These are phyloP conservation scores for Solanum piurae DNA, from an alignment of 257 asterid genomes.

Conservation along the genomic window DNA sequence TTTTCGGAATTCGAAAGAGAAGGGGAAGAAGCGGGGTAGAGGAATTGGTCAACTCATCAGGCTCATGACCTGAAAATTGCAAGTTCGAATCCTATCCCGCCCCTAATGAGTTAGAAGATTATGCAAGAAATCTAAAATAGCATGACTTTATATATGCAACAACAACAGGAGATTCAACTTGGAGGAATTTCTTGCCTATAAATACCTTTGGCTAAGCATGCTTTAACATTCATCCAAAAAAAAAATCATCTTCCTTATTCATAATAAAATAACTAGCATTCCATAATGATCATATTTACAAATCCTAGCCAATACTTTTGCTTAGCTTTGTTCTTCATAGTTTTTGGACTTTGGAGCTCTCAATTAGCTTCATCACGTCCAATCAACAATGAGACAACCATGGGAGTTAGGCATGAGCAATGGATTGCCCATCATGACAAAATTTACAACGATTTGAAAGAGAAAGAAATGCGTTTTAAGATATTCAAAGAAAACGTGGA, in stretches of 20 bases:
- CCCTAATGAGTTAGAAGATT: background rate
- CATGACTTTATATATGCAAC: background rate
- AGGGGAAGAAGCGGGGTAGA: background rate
- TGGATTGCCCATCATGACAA: slow-evolving; percentile 29
- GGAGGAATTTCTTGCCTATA: slow-evolving; percentile 10
- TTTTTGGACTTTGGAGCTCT: slow-evolving; percentile 7
- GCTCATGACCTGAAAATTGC: too few relatives aligned
- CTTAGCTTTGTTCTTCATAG: background rate
- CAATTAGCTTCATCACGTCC: slow-evolving; percentile 3
- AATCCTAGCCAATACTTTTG: background rate
- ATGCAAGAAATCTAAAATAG: slow-evolving; percentile 2
- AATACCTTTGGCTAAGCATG: slow-evolving; percentile 1
- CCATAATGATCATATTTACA: slow-evolving; percentile 1
- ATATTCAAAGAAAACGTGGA: slow-evolving; percentile 27
- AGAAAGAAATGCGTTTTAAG: slow-evolving; percentile 18
- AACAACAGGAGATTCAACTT: background rate
- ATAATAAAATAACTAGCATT: background rate
- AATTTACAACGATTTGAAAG: slow-evolving; percentile 4
- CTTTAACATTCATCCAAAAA: background rate
- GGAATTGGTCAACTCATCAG: background rate
- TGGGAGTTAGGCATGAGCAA: slow-evolving; percentile 21
- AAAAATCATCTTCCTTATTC: background rate
- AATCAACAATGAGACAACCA: slow-evolving; percentile 1
- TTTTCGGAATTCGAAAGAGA: background rate
- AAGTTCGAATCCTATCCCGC: too few relatives aligned